Evolutionary conservation across 2,329 filamentous ascomycete genomes (phyloP).

Genomic region (Xylogone sp.): DNA sequence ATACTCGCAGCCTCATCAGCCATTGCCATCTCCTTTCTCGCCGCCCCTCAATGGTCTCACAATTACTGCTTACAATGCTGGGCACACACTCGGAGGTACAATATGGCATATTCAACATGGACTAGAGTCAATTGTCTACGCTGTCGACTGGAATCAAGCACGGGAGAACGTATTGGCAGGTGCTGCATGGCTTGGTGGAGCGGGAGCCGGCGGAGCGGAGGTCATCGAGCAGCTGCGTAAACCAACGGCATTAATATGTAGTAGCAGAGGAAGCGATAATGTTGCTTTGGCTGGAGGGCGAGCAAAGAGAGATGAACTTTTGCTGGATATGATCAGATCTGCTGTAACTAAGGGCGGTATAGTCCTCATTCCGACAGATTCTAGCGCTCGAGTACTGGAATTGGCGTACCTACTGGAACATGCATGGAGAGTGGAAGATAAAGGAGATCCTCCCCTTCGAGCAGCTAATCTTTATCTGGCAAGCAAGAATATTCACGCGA

Average conservation of each 20-base stretch:
- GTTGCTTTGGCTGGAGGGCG: conserved; percentile 68
- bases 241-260: conserved; percentile 91
- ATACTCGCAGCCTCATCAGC: conserved; percentile 94
- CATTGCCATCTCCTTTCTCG: conserved; percentile 80
- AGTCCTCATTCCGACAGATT: conserved; percentile 90
- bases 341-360: conserved; percentile 81
- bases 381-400: conserved; percentile 90
- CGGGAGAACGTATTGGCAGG: conserved; percentile 91
- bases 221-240: conserved; percentile 92
- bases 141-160: conserved; percentile 98
- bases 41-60: conserved; percentile 87
- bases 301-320: conserved; percentile 77
- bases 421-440: conserved; percentile 71
- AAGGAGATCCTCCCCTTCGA: conserved; percentile 46
- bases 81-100: conserved; percentile 91
- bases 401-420: conserved; percentile 90
- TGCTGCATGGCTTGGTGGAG: conserved; percentile 87
- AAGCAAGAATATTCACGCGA: conserved; percentile 80
- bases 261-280: conserved; percentile 74
- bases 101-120: conserved; percentile 99
- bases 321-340: conserved; percentile 76
- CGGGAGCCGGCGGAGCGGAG: conserved; percentile 75
- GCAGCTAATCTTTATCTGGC: conserved; percentile 72
- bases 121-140: conserved; percentile 94
- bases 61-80: conserved; percentile 94